phyloP scores from a whole-genome alignment of 768 basidiomycete species.

The Suillus spraguei region DNA sequence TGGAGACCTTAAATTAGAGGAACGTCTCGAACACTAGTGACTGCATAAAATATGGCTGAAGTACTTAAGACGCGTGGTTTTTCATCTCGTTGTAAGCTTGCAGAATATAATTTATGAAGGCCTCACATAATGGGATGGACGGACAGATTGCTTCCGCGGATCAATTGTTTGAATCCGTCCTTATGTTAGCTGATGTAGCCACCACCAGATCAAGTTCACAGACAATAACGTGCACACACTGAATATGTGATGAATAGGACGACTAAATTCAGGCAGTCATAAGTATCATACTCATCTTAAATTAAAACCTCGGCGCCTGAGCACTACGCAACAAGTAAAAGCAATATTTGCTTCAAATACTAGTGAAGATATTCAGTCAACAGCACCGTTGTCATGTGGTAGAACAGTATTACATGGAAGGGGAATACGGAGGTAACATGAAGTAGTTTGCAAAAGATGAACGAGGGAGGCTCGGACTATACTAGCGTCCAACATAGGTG shows the following conservation, averaged over 20 bases:
- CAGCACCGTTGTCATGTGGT: neutral
- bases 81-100: neutral
- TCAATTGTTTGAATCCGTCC: neutral
- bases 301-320: neutral
- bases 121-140: neutral
- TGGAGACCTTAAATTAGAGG: neutral
- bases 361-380: slow-evolving; percentile 4
- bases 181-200: neutral
- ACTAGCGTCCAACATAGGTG: slow-evolving; percentile 5
- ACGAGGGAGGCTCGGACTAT: neutral
- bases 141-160: neutral
- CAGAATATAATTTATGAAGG: neutral
- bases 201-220: neutral
- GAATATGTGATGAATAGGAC: neutral
- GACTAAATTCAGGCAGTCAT: neutral
- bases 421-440: slow-evolving; percentile 12
- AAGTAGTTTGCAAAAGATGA: slow-evolving; percentile 10
- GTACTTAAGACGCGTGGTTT: neutral
- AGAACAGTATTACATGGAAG: slow-evolving; percentile 9
- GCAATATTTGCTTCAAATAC: neutral
- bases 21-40: neutral
- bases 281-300: neutral
- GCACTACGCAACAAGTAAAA: neutral
- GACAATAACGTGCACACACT: neutral
- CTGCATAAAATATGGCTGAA: neutral